Evolutionary conservation across 805 yeast species (phyloP).

Genomic region (Schwanniomyces yamadae): DNA sequence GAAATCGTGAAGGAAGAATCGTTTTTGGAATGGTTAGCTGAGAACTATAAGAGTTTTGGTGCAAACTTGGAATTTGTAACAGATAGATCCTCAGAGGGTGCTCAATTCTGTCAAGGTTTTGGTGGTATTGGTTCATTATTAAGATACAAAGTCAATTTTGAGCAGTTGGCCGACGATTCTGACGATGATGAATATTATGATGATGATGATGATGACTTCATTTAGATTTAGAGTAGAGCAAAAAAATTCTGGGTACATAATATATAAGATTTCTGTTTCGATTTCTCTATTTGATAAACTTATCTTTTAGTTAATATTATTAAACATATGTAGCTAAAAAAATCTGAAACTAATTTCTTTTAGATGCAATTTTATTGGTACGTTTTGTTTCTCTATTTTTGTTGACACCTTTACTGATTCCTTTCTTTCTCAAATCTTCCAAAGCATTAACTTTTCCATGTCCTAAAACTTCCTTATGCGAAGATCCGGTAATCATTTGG

Average conservation of each 20-base stretch:
- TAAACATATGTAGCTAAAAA: too few relatives aligned
- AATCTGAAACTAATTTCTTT: neutral
- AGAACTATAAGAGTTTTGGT: slow-evolving; percentile 91
- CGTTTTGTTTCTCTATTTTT: slow-evolving; percentile 7
- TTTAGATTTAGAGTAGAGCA: slow-evolving; percentile 15
- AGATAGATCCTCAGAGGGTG: slow-evolving; percentile 96
- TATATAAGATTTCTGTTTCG: neutral
- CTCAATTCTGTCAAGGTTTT: slow-evolving; percentile 95
- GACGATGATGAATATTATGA: slow-evolving; percentile 85
- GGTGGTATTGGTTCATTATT: slow-evolving; percentile 98
- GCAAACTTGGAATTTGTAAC: slow-evolving; percentile 95
- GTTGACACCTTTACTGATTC: slow-evolving; percentile 12
- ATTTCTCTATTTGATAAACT: neutral
- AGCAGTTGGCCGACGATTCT: slow-evolving; percentile 84
- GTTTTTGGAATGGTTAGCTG: slow-evolving; percentile 96
- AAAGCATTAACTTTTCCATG: slow-evolving; percentile 67
- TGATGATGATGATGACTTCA: slow-evolving; percentile 58
- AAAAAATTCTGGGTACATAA: slow-evolving; percentile 1
- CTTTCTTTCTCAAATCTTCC: slow-evolving; percentile 56
- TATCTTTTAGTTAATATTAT: too few relatives aligned
- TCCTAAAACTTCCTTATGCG: slow-evolving; percentile 70
- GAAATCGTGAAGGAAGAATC: slow-evolving; percentile 83
- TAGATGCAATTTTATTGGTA: neutral
- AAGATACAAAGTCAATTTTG: slow-evolving; percentile 96
- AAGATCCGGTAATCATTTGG: slow-evolving; percentile 63